These are phyloP conservation scores for Erodium moschatum DNA, from an alignment of 441 rosid species.

Conservation along the genomic window DNA sequence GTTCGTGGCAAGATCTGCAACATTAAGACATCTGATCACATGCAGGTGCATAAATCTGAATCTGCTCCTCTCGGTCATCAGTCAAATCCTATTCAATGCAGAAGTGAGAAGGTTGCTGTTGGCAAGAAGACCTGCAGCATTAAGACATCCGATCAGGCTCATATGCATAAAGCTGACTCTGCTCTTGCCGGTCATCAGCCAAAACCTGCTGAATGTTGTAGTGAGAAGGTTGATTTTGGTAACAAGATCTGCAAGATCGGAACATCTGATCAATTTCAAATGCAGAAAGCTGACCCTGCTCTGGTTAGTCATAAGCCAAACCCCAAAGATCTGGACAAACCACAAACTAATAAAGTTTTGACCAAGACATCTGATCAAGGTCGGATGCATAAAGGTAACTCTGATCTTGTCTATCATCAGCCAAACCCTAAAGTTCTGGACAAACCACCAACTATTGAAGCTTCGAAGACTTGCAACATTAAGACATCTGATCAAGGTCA, in stretches of 20 bases:
- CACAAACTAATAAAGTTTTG: not conserved
- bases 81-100: not conserved
- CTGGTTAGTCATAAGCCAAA: not conserved
- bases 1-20: slow-evolving; percentile 21
- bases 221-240: not conserved
- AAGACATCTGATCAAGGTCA: no score
- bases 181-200: not conserved
- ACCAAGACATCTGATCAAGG: not conserved
- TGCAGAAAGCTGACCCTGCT: not conserved
- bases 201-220: not conserved
- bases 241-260: not conserved
- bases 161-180: not conserved
- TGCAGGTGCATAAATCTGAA: not conserved
- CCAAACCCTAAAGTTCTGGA: not conserved
- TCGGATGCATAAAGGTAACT: not conserved
- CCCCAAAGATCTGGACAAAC: not conserved
- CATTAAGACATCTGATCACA: slow-evolving; percentile 8
- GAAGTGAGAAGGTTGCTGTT: slow-evolving; percentile 2
- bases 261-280: not conserved
- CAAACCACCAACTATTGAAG: no score
- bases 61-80: not conserved
- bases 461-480: no score
- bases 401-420: not conserved
- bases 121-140: not conserved
- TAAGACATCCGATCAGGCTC: not conserved